Percentiles rank a stretch among this genome's conserved stretches.
Conservation (phyloP, 1,139 yeast genomes). For the Lodderomyces oxycetoniae region DNA sequence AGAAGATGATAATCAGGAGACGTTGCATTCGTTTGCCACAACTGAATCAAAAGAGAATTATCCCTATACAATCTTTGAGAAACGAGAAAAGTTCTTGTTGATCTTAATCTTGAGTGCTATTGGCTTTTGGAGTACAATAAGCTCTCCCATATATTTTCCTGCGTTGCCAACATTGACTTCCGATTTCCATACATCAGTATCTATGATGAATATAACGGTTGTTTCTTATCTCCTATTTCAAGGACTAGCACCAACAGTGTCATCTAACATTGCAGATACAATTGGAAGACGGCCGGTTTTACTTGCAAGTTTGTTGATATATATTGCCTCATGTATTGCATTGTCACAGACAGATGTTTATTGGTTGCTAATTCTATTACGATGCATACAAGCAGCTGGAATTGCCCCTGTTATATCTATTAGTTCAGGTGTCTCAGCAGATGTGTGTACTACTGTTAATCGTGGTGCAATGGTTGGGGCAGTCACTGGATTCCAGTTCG, state of each 20-base stretch:
- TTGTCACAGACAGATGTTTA: conserved; percentile 30
- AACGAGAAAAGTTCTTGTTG: conserved; percentile 16
- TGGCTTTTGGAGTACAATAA: conserved; percentile 39
- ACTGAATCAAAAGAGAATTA: conserved; percentile 3
- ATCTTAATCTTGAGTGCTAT: conserved; percentile 26
- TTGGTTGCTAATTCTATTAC: conserved; percentile 32
- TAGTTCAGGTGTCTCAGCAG: conserved; percentile 38
- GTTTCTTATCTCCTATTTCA: conserved; percentile 36
- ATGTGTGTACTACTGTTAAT: conserved; percentile 32
- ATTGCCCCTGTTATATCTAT: conserved; percentile 41
- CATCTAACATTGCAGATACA: conserved; percentile 33
- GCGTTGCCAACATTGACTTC: conserved; percentile 33
- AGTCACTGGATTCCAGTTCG: conserved; percentile 31
- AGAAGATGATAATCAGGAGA: too few relatives aligned
- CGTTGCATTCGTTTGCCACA: neutral
- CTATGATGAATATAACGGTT: conserved; percentile 31
- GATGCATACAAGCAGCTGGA: conserved; percentile 40
- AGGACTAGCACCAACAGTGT: conserved; percentile 33
- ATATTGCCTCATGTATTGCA: conserved; percentile 32
- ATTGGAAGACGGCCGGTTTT: conserved; percentile 36
- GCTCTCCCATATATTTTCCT: conserved; percentile 40
- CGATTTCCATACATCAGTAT: conserved; percentile 22
- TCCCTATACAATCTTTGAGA: conserved; percentile 19
- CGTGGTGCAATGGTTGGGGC: conserved; percentile 40
- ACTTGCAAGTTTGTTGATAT: conserved; percentile 24